Base-by-base conservation (phyloP, 2,329 filamentous ascomycete species). In the Dactylonectria estremocensis region DNA sequence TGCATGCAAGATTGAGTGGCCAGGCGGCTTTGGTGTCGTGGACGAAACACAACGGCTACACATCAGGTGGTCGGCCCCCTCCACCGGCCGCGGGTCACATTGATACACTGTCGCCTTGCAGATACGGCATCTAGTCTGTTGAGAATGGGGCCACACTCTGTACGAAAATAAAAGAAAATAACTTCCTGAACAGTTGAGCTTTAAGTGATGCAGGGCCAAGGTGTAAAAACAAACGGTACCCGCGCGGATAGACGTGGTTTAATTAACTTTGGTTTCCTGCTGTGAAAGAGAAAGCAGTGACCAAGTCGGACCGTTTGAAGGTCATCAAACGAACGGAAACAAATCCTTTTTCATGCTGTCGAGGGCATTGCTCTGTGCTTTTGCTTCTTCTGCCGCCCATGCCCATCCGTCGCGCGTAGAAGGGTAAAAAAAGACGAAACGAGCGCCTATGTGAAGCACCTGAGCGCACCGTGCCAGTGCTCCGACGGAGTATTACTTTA, bases 1-100 rank as follows among this genome's bases (percentile, higher is more conserved):
- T 35, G 63, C 59, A 67, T 67, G 64, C 64, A 50, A 67, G 59
- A 59, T 63, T 52, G 59, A 63, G 59, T 63, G 64, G 64, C 54
- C 48, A 58, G 53, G 53, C 18, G 37, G 37, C 4, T 18, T 35
- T 24, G 33, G 33, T 50, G 64, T 66, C 64, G 64, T 67, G 59
- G 64, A 66, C 58, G 58, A 57, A 57, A 57, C 58, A 56, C 52
- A 66, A 40, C 54, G 58, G 46, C 48, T 46, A 31, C 45, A n/a
- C 28, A 8, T 43, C 40, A 43, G 40, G 40, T n/a, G 14, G 16
- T n/a, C 16, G 16, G 40, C 14, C 40, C 14, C 40, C 40, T 43
- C 40, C 16, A 5, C 16, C 14, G 40, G 14, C 40, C 40, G 40
- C 22, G 48, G 48, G 24, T 50, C 18, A 16, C 22, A n/a, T n/a